Evolutionary conservation across 169 alveolate genomes (phyloP), one percentile per base, ranked within the genome.

Genomic region (Eimeria necatrix): DNA sequence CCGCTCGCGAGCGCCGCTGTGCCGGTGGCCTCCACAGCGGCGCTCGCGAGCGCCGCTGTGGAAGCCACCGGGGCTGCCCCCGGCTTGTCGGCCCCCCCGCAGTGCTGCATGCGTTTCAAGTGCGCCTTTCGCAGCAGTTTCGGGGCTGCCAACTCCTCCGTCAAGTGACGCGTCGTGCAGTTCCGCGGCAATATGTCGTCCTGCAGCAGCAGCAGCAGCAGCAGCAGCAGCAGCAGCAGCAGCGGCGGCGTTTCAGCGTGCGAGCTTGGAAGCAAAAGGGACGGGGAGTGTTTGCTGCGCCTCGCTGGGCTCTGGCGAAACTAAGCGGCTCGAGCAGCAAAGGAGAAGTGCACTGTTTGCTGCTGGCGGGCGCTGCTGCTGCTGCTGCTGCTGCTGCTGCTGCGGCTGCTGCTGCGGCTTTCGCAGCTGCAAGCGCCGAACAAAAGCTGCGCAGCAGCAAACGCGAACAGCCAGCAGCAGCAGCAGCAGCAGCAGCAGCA

Each of bases 41-140:
- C 94, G 70, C 56, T 88, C 4, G 84, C 68, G 18, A 94, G 87
- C 0, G 96, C 96, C 6, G 74, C 48, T 0, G 96, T 94, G n/a
- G 91, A 9, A 0, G 96, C 61, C 12, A 24, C 60, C 26, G 96
- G 52, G 14, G 85, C 96, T 3, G 94, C 96, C 1, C 94, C 96
- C 4, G 96, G 96, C 96, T 85, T 94, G 60, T 94, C 85, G 49
- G 96, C 53, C 41, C 85, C 96, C 2, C 96, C 76, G 85, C 85
- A 94, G 64, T 94, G 96, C 73, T 85, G 26, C 96, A 94, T 94
- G 20, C 4, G 59, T 24, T 53, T 49, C 52, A 94, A 41, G 49
- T 78, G 89, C 1, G 48, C 94, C 52, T 81, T 51, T 3, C 49
- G n/a, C 22, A 94, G 56, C 52, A 94, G 10, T 56, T 78, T 86